Evolutionary conservation across 108 stramenopile genomes (phyloP), one percentile per base, ranked within the genome.

Genomic region (Pinguiococcus pyrenoidosus): DNA sequence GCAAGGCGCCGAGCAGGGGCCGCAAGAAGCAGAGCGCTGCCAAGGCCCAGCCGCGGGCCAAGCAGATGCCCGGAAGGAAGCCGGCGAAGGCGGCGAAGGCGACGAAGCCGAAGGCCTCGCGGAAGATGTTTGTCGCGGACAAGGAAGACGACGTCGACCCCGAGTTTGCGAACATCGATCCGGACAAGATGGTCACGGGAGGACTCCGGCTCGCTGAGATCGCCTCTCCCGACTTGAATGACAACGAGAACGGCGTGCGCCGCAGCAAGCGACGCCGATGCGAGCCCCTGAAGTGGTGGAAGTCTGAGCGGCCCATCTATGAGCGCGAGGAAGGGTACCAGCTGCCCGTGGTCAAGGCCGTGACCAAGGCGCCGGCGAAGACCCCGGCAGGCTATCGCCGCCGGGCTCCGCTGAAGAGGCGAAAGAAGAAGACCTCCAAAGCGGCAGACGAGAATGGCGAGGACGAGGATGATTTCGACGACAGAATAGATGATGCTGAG

Each of bases 251-350:
- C n/a, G n/a, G n/a, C 5, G 16, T 30, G 8, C 75, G 83, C 22
- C 46, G 84, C 44, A 80, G 78, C 0, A 49, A 54, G 36, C 68
- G 87, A 17, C 63, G 68, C 10, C 59, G 49, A 27, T 62, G 66
- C 35, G 33, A 59, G 35, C 83, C 83, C 30, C 51, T 89, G 12
- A 70, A 74, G 45, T 91, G 56, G 47, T 91, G 89, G 89, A 85
- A 83, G 62, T 80, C 78, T 56, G 89, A 91, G 62, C 67, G 75
- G 42, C 23, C 75, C n/a, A 66, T 79, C 38, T 87, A 81, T 50
- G 80, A 70, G 18, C 51, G 75, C 1, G 60, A 81, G 34, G 46
- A 56, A 37, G 68, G 81, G 22, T 51, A 59, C 36, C 67, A 80
- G 36, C 82, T 84, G 80, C 78, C 82, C n/a, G 75, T 85, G 32